Evolutionary conservation across 345 rosid species (phyloP).

Genomic region (Eucalyptus tenuipes): DNA sequence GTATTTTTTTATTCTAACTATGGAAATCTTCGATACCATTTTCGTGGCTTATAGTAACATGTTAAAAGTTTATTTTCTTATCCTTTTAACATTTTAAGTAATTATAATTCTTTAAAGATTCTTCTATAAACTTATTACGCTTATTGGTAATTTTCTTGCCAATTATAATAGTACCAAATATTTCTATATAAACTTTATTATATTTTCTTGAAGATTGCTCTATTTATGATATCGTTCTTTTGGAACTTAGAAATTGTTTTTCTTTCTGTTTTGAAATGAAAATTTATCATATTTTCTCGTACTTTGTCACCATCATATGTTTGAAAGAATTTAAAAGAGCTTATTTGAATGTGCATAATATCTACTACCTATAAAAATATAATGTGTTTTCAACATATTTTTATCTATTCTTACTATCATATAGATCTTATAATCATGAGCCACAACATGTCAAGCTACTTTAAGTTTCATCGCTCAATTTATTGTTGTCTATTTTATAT

Average conservation of each 20-base stretch:
- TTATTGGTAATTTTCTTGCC: no score
- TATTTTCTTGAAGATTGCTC: no score
- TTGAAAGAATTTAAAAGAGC: neutral
- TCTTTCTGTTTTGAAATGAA: no score
- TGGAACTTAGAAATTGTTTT: neutral
- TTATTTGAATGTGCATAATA: neutral
- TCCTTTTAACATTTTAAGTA: no score
- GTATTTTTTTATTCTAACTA: no score
- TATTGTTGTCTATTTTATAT: neutral
- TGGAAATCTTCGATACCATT: no score
- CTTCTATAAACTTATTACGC: no score
- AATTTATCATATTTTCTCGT: neutral
- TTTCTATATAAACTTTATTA: no score
- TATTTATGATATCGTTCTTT: no score
- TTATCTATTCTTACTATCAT: neutral
- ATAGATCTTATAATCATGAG: neutral
- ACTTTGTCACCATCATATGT: neutral
- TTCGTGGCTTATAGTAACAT: rapidly evolving
- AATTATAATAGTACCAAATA: no score
- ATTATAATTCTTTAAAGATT: no score
- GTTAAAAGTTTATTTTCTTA: no score
- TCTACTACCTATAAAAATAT: neutral
- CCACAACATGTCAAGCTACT: neutral
- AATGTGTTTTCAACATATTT: neutral
- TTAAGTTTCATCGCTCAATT: neutral